A percentile compares a stretch with the other conserved stretches of the same genome.
phyloP scores from a whole-genome alignment of 2,329 filamentous ascomycete species.

The Penicillium corylophilum region DNA sequence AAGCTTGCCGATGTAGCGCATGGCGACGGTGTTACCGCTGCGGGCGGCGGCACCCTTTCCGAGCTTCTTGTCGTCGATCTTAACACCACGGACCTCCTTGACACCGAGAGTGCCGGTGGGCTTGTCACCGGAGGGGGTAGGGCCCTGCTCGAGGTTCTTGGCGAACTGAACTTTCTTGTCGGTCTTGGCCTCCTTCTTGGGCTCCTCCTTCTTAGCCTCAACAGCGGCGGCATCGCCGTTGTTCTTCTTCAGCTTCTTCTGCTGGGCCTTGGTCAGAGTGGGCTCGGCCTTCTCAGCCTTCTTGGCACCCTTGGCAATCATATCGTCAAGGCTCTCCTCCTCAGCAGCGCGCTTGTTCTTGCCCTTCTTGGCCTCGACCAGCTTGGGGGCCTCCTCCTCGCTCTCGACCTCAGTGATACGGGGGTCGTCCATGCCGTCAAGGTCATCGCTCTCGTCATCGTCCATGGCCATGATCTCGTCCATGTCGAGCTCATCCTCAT shows the following conservation, averaged over 20 bases:
- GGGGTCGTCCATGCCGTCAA: conserved; percentile 74
- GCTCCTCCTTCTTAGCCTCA: conserved; percentile 57
- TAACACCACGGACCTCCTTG: conserved; percentile 84
- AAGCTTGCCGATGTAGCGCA: conserved; percentile 98
- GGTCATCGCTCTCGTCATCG: conserved; percentile 69
- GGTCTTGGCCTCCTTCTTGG: conserved; percentile 54
- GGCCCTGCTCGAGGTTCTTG: conserved; percentile 97
- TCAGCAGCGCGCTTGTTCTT: conserved; percentile 94
- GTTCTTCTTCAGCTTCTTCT: conserved; percentile 99
- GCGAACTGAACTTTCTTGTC: conserved; percentile 99
- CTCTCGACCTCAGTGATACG: conserved; percentile 80
- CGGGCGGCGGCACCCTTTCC: conserved; percentile 83
- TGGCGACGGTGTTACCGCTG: conserved; percentile 84
- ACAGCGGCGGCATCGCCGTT: conserved; percentile 76
- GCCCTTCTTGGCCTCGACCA: conserved; percentile 54
- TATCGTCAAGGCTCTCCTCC: conserved; percentile 71
- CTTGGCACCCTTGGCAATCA: conserved; percentile 73
- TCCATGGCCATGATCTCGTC: conserved; percentile 50
- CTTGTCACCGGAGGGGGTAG: conserved; percentile 66
- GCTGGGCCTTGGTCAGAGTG: conserved; percentile 92
- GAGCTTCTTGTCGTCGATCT: conserved; percentile 90
- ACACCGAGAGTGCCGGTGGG: conserved; percentile 62
- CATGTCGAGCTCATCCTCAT: conserved; percentile 71
- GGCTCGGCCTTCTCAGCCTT: conserved; percentile 55
- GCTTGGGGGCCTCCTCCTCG: conserved; percentile 66